These are phyloP conservation scores for Chaetomium cochliodes DNA, from an alignment of 495 filamentous ascomycete species.

Conservation along the genomic window DNA sequence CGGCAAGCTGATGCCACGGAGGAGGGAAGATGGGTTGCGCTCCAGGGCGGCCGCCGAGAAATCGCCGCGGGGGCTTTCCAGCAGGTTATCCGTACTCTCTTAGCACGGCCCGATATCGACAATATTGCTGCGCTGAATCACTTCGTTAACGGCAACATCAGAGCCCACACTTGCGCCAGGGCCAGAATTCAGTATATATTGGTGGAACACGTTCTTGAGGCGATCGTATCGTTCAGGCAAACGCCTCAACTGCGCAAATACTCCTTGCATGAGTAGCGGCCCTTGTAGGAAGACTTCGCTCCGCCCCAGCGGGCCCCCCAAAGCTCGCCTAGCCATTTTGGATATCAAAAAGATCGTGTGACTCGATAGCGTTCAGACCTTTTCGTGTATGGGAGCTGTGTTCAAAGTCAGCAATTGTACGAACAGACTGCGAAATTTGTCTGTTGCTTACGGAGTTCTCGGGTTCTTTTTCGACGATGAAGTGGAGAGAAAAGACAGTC, in stretches of 20 bases:
- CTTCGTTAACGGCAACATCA: conserved; percentile 22
- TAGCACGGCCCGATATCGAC: conserved; percentile 26
- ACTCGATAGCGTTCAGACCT: no score
- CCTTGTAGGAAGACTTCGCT: conserved; percentile 62
- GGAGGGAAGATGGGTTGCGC: conserved; percentile 38
- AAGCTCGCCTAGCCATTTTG: no score
- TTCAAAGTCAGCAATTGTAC: no score
- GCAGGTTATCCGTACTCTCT: conserved; percentile 51
- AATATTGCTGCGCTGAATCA: not conserved
- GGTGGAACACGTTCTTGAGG: conserved; percentile 51
- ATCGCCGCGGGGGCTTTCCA: conserved; percentile 58
- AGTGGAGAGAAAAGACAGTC: no score
- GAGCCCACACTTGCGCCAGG: conserved; percentile 42
- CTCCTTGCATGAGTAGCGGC: conserved; percentile 39
- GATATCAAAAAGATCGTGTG: no score
- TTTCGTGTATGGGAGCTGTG: no score
- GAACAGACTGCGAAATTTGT: no score
- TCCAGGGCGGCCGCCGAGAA: conserved; percentile 43
- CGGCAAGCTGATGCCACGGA: conserved; percentile 48
- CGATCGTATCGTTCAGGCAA: conserved; percentile 54
- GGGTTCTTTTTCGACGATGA: no score
- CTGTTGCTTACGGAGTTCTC: no score
- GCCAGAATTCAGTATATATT: conserved; percentile 36
- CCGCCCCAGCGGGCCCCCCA: conserved; percentile 54
- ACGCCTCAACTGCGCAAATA: conserved; percentile 37